phyloP scores from a whole-genome alignment of 495 filamentous ascomycete genomes.

The Aspergillus olivimuriae region DNA sequence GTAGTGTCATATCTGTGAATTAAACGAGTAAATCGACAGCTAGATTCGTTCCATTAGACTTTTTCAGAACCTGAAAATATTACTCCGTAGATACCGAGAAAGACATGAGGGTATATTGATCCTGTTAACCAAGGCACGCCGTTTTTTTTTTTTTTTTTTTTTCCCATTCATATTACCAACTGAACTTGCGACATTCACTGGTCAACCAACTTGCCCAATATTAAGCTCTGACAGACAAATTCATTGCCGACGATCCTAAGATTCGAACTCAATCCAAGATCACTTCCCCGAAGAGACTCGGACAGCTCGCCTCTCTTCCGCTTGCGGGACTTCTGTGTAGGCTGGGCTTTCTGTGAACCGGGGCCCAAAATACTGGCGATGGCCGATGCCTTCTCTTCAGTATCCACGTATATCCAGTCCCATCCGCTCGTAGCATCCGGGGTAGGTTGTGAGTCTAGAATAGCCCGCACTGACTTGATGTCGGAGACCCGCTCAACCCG shows the following conservation, averaged over 20 bases:
- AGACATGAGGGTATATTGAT: conserved; percentile 1
- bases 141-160: too few species aligned
- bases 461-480: conserved; percentile 49
- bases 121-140: too few species aligned
- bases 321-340: conserved; percentile 29
- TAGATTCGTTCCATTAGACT: conserved; percentile 6
- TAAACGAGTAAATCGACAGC: background rate
- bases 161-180: background rate
- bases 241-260: conserved; percentile 73
- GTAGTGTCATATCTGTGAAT: background rate
- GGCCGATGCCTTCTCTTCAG: conserved; percentile 44
- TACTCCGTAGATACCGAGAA: background rate
- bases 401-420: conserved; percentile 80
- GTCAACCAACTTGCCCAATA: conserved; percentile 72
- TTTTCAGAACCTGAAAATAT: background rate
- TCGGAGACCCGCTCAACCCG: conserved; percentile 57
- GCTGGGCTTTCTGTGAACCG: conserved; percentile 9
- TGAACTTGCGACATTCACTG: conserved; percentile 28
- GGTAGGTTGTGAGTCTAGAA: conserved; percentile 44
- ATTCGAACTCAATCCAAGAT: conserved; percentile 29
- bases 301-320: conserved; percentile 48
- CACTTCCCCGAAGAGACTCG: conserved; percentile 27
- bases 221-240: conserved; percentile 87
- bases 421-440: conserved; percentile 41
- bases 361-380: conserved; percentile 32